Conservation (phyloP, 495 filamentous ascomycete genomes). For the Neurospora tetrasperma region DNA sequence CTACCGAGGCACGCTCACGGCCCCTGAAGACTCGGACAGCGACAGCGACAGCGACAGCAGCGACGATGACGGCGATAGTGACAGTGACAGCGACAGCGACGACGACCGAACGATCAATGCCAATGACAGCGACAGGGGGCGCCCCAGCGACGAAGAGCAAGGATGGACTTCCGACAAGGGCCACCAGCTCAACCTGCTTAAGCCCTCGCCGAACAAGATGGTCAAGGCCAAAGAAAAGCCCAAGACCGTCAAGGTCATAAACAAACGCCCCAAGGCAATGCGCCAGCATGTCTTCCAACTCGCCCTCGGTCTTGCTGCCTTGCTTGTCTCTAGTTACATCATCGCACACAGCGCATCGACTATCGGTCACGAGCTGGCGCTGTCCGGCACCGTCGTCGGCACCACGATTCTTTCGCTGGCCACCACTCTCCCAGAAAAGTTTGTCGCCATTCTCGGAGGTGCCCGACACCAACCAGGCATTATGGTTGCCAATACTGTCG, state of each 20-base stretch:
- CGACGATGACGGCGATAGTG: slow-evolving; percentile 19
- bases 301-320: slow-evolving; percentile 35
- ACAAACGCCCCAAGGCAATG: slow-evolving; percentile 9
- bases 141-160: neutral
- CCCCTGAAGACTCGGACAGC: slow-evolving; percentile 24
- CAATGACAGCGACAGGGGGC: slow-evolving; percentile 27
- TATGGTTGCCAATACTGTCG: slow-evolving; percentile 43
- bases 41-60: slow-evolving; percentile 6
- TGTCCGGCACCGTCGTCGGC: slow-evolving; percentile 41
- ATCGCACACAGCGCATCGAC: slow-evolving; percentile 32
- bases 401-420: slow-evolving; percentile 45
- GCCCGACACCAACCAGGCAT: slow-evolving; percentile 37
- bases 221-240: slow-evolving; percentile 4
- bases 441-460: slow-evolving; percentile 39
- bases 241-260: neutral
- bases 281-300: slow-evolving; percentile 35
- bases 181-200: neutral
- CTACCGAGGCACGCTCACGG: slow-evolving; percentile 29
- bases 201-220: neutral
- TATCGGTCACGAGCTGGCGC: slow-evolving; percentile 27
- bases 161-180: neutral
- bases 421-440: slow-evolving; percentile 48
- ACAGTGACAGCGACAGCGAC: slow-evolving; percentile 2
- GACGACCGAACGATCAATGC: neutral
- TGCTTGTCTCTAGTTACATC: slow-evolving; percentile 41